These are phyloP conservation scores for Penicillium waksmanii DNA, from an alignment of 495 filamentous ascomycete species.

Conservation along the genomic window DNA sequence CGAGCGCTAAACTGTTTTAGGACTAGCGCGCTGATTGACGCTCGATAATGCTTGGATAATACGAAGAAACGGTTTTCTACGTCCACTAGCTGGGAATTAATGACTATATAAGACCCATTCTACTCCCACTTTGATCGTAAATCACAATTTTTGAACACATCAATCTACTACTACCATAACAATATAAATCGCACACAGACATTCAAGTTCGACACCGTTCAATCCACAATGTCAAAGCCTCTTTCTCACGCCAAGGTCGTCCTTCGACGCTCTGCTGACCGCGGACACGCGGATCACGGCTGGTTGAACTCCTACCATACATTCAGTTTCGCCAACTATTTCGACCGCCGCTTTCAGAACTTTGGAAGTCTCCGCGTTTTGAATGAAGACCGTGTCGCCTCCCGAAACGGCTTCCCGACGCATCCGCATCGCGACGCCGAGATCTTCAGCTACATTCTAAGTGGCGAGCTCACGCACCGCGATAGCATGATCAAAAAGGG, in stretches of 20 bases:
- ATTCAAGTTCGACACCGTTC: neutral
- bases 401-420: conserved; percentile 72
- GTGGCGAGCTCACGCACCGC: conserved; percentile 78
- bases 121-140: neutral
- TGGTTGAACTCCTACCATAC: conserved; percentile 87
- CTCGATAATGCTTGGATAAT: conserved; percentile 12
- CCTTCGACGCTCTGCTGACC: conserved; percentile 59
- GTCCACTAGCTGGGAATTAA: neutral
- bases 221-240: conserved; percentile 51
- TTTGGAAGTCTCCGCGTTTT: conserved; percentile 77
- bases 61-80: neutral
- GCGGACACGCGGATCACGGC: conserved; percentile 76
- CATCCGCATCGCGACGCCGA: conserved; percentile 82
- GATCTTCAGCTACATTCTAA: conserved; percentile 82
- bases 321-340: conserved; percentile 78
- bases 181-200: neutral
- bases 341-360: conserved; percentile 62
- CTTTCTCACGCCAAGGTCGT: conserved; percentile 66
- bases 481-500: conserved; percentile 71
- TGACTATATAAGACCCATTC: neutral
- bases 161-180: neutral
- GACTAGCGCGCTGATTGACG: conserved; percentile 4
- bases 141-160: neutral
- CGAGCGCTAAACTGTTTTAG: conserved; percentile 3
- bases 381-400: conserved; percentile 79